Conservation (phyloP, 495 filamentous ascomycete genomes). For the Aspergillus sclerotiicarbonarius region DNA sequence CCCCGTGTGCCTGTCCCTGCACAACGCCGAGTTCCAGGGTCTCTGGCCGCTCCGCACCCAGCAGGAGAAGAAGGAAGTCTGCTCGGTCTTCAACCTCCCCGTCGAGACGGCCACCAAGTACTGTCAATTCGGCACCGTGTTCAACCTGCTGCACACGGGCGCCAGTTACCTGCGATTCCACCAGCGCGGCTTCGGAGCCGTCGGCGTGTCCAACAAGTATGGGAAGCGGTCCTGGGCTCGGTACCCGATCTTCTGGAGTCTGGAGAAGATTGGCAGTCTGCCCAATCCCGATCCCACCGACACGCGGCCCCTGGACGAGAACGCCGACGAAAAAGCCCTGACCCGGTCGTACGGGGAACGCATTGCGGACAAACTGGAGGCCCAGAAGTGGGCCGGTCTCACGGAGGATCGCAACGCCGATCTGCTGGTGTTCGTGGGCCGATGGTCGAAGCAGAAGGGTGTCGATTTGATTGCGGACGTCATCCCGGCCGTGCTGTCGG, state of each 20-base stretch:
- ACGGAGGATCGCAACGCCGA: conserved; percentile 59
- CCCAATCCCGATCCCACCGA: conserved; percentile 68
- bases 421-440: conserved; percentile 68
- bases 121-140: conserved; percentile 67
- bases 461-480: conserved; percentile 70
- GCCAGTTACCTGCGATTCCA: conserved; percentile 62
- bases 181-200: conserved; percentile 64
- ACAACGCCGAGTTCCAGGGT: conserved; percentile 71
- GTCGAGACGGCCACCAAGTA: conserved; percentile 50
- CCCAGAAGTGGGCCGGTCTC: conserved; percentile 66
- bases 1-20: conserved; percentile 58
- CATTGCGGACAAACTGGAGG: conserved; percentile 49
- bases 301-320: conserved; percentile 42
- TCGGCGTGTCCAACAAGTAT: conserved; percentile 65
- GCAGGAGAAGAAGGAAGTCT: conserved; percentile 59
- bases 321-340: conserved; percentile 30
- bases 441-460: conserved; percentile 71
- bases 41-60: conserved; percentile 65
- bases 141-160: conserved; percentile 65
- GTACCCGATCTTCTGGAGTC: conserved; percentile 69
- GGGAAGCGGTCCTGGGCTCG: conserved; percentile 63
- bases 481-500: conserved; percentile 60
- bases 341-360: conserved; percentile 46
- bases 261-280: conserved; percentile 58
- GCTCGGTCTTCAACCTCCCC: conserved; percentile 58